Percentiles rank a stretch among this genome's conserved stretches.
These are phyloP conservation scores for Phytophthora aleatoria DNA, from an alignment of 352 stramenopile genomes.

Conservation along the genomic window DNA sequence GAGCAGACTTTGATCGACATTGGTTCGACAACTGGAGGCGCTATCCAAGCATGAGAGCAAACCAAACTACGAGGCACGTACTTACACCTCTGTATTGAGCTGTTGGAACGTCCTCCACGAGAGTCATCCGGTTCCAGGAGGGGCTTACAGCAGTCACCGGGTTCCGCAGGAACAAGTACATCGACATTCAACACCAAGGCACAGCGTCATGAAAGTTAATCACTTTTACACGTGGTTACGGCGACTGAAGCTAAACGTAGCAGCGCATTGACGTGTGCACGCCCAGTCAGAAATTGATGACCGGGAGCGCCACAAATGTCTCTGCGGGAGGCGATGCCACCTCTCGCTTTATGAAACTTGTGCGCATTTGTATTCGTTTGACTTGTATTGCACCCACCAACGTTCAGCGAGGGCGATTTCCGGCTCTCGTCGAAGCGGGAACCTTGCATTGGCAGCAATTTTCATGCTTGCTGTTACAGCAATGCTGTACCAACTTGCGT, in stretches of 20 bases:
- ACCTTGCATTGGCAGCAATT: neutral
- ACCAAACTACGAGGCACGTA: neutral
- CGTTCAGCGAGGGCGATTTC: conserved; percentile 3
- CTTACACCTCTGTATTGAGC: neutral
- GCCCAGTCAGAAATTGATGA: conserved; percentile 13
- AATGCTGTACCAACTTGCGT: too few species aligned
- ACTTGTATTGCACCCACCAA: conserved; percentile 21
- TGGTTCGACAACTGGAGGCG: neutral
- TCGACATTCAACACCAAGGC: neutral
- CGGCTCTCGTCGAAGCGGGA: conserved; percentile 11
- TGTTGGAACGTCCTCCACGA: neutral
- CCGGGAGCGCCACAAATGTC: conserved; percentile 13
- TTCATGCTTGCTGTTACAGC: neutral
- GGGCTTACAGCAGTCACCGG: neutral
- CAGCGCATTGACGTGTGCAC: conserved; percentile 9
- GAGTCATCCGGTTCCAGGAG: neutral
- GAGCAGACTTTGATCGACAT: neutral
- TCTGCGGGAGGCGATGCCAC: conserved; percentile 1
- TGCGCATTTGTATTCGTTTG: conserved; percentile 9
- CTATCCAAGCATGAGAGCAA: neutral
- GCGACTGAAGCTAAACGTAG: conserved; percentile 26
- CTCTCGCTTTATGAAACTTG: neutral
- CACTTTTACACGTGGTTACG: conserved; percentile 27
- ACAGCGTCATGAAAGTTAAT: neutral
- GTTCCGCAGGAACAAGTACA: neutral